Evolutionary conservation across 805 yeast species (phyloP), one percentile per base, ranked within the genome.

Genomic region (Debaryomyces hansenii): DNA sequence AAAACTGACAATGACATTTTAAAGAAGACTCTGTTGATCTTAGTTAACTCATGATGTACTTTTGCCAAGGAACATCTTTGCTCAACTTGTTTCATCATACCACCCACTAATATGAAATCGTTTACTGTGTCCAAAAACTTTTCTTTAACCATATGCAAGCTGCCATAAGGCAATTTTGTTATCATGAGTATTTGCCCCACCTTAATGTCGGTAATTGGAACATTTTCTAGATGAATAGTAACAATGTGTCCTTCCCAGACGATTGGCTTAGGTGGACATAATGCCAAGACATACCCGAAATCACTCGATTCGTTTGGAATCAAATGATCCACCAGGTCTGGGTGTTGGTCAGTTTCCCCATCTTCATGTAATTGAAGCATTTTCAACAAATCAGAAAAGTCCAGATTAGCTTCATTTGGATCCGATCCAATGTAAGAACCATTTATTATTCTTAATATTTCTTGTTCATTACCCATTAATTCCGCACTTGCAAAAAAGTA

Each of bases 161-260:
- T 67, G 38, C 66, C 63, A 38, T 80, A 74, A 0, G 95, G 89
- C 9, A 91, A 87, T 48, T 83, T 88, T 0, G 88, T 76, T 1
- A 89, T 78, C 43, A 89, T 64, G 24, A 88, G 60, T 53, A 86
- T 75, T 45, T 83, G 81, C 2, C 95, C 94, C 9, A 79, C 80
- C 48, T 76, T 78, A n/a, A 87, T 69, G 46, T 83, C 84, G 20
- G 80, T 71, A 3, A 77, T 66, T 0, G 83, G 79, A 3, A 78
- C 67, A 2, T 65, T 58, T 9, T 69, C 75, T 11, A 80, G 62
- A 11, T 75, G 72, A 5, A 87, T 62, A 37, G 82, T 78, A 33
- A 84, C 75, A 51, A 86, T 83, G 14, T 80, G 76, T 4, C 97
- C 97, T 50, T 87, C 90, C 98, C 98, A 92, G 41, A 87, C 81